Evolutionary conservation across 352 stramenopile genomes (phyloP), one percentile per base, ranked within the genome.

Genomic region (Elongisporangium prolatum): DNA sequence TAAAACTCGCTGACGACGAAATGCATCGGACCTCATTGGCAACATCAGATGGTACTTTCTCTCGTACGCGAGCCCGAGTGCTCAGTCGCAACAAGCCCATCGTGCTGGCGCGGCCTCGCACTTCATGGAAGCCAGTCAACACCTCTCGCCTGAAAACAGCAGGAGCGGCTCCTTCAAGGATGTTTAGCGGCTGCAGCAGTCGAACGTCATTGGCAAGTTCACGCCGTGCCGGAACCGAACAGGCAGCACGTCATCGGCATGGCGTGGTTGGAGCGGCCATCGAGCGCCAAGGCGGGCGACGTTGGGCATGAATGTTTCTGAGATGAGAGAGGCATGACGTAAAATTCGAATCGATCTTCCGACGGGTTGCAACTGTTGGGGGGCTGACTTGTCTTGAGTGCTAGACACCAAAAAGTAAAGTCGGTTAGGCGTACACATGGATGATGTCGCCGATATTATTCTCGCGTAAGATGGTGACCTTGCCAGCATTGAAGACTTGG

Each of bases 1-100:
- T 75, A 70, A 57, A 88, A 77, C 54, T 79, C 80, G 25, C 52
- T 94, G 9, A 84, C 79, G 22, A 80, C 83, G 4, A 94, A n/a
- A 91, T 50, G 83, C 84, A 0, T 84, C 68, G 5, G 82, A 91
- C 16, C 52, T 92, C 24, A 92, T 94, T 50, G 83, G 82, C 20
- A 92, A 89, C 54, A 87, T 94, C 38, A 79, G 79, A 48, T 92
- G 84, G 79, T 94, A 92, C 56, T 78, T 94, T 52, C 72, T 80
- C 48, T 84, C 81, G 17, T 87, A 84, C 47, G 74, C 73, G 20
- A 75, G 66, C 49, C 71, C 75, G 1, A 59, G 54, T 22, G 54
- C 21, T 2, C 20, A 18, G 16, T 28, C 17, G 17, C 56, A 54
- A 48, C 48, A 50, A 10, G 28, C 22, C 18, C 25, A 18, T 58